Evolutionary conservation across 179 eudicot species (phyloP).

Genomic region (Gypsophila paniculata): DNA sequence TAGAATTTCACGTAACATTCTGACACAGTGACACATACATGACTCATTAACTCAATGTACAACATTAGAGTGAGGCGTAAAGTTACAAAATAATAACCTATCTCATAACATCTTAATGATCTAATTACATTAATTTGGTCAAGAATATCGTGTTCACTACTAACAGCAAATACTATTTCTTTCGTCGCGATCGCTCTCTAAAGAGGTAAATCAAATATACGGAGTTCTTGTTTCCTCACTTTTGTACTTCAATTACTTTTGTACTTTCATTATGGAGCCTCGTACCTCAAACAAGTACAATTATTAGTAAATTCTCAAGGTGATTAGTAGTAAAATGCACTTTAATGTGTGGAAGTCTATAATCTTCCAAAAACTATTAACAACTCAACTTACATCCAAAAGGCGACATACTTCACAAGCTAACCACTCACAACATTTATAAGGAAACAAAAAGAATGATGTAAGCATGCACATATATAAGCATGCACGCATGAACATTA

Average conservation of each 20-base stretch:
- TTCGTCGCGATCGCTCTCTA: neutral
- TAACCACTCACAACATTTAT: conserved; percentile 8
- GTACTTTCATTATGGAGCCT: too few relatives aligned
- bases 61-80: too few relatives aligned
- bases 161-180: too few relatives aligned
- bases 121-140: too few relatives aligned
- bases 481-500: neutral
- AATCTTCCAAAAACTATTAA: neutral
- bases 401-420: neutral
- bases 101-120: too few relatives aligned
- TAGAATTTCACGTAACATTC: too few relatives aligned
- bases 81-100: too few relatives aligned
- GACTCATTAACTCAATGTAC: too few relatives aligned
- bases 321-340: neutral
- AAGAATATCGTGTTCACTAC: too few relatives aligned
- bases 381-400: conserved; percentile 12
- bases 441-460: conserved; percentile 1
- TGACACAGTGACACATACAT: too few relatives aligned
- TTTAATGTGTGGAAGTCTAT: neutral
- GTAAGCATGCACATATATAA: neutral
- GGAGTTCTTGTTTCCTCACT: too few relatives aligned
- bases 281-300: neutral
- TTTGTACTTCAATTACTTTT: neutral
- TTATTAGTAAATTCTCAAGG: neutral
- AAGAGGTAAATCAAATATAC: too few relatives aligned